phyloP scores from a whole-genome alignment of 1,139 yeast species.

The Blastobotrys illinoisensis region DNA sequence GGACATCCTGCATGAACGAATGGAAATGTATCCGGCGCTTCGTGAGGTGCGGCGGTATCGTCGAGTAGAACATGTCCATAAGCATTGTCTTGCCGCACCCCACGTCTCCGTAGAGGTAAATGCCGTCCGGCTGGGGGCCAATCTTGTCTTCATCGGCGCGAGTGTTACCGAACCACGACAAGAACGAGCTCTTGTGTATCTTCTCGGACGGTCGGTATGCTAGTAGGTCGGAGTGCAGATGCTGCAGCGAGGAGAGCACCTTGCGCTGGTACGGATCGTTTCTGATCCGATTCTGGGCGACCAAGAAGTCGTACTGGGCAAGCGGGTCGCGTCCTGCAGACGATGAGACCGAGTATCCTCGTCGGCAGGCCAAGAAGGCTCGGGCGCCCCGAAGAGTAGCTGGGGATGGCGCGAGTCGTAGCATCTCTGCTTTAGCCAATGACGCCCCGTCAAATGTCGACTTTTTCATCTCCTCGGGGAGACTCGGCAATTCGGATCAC shows the following conservation, averaged over 20 bases:
- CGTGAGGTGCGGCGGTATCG: conserved; percentile 70
- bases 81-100: conserved; percentile 98
- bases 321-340: conserved; percentile 39
- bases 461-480: background rate
- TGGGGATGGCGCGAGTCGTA: background rate
- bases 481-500: background rate
- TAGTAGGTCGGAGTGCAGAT: conserved; percentile 21
- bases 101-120: conserved; percentile 92
- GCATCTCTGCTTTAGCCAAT: background rate
- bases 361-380: background rate
- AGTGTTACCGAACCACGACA: background rate
- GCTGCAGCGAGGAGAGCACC: conserved; percentile 25
- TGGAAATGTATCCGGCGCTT: conserved; percentile 87
- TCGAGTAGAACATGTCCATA: conserved; percentile 87
- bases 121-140: conserved; percentile 58
- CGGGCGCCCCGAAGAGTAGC: background rate
- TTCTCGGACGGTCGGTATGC: conserved; percentile 18
- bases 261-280: conserved; percentile 61
- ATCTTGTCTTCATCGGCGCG: conserved; percentile 10
- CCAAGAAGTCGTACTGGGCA: conserved; percentile 55
- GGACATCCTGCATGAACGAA: conserved; percentile 92
- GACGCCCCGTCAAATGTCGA: background rate
- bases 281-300: conserved; percentile 46
- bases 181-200: background rate
- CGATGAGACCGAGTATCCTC: background rate